Evolutionary conservation across 306 rosid species (phyloP), one percentile per base, ranked within the genome.

Genomic region (Quercus gilva): DNA sequence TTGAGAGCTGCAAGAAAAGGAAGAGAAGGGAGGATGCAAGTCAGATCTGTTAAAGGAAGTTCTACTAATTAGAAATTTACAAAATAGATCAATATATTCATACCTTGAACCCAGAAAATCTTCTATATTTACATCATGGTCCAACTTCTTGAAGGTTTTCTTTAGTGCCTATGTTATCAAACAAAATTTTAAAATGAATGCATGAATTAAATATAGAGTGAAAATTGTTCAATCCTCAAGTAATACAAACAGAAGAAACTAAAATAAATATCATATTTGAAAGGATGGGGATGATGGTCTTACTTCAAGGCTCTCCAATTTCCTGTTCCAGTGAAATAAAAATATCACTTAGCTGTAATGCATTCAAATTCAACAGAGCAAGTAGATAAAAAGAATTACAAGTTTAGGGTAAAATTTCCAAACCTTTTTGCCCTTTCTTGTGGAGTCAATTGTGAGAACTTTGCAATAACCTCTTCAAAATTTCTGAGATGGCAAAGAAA

Each of bases 251-350:
- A 83, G 18, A 73, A 76, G 56, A 79, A 69, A 10, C 31, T 79
- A 14, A 70, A 35, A 21, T 52, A 73, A 76, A 74, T 37, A 71
- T 17, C 23, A 23, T 56, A 41, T 74, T 59, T 37, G 73, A 82
- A 74, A 79, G 79, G 63, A 64, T 55, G 21, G 71, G 56, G 1
- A 73, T 4, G 21, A 79, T 28, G 43, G 55, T 85, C 97, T 77
- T 90, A 92, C 97, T 85, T 89, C 96, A 81, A 92, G 97, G 82
- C 91, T 89, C 78, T 90, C 96, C 96, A 90, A 64, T 84, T 92
- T 92, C 89, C 94, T 91, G 94, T 68, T 81, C 78, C 79, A 85
- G 49, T 67, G 78, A 74, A 86, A 80, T 4, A 31, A 76, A 76
- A 85, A 79, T 74, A 65, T 7, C 74, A 56, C 57, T 86, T 79